phyloP scores from a whole-genome alignment of 306 rosid species.

The Corylus avellana region DNA sequence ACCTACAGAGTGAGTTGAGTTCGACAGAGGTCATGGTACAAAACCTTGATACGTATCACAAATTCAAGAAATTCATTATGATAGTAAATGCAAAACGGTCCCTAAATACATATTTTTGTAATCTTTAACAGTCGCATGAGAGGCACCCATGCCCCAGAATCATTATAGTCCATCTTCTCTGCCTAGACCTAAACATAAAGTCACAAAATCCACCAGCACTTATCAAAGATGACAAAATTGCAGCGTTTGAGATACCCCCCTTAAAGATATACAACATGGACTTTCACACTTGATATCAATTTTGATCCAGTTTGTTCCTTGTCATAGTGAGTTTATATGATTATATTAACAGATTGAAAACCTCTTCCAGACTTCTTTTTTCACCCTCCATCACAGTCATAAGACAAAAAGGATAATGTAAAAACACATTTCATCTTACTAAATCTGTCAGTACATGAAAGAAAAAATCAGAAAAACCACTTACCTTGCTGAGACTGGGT shows the following conservation, averaged over 20 bases:
- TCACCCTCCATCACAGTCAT: background rate
- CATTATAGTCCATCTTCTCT: constrained; percentile 1
- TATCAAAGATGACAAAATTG: background rate
- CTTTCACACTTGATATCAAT: constrained; percentile 11
- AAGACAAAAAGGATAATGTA: background rate
- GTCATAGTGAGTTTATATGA: constrained; percentile 4
- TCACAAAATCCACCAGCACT: background rate
- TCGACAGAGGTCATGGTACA: background rate
- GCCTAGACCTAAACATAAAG: background rate
- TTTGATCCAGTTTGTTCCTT: background rate
- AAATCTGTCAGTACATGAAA: constrained; percentile 23
- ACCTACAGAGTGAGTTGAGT: background rate
- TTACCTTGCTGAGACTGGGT: constrained; percentile 63
- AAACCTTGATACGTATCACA: background rate
- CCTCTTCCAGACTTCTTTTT: background rate
- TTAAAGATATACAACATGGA: background rate
- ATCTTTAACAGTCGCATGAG: background rate
- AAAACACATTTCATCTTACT: constrained; percentile 3
- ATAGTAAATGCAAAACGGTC: background rate
- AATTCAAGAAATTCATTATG: background rate
- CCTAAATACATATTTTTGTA: background rate
- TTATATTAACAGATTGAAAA: background rate
- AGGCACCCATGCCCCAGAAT: background rate
- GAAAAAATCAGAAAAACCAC: constrained; percentile 38
- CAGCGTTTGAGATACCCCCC: background rate